phyloP scores from a whole-genome alignment of 352 stramenopile species.

The Aphanomyces cochlioides region DNA sequence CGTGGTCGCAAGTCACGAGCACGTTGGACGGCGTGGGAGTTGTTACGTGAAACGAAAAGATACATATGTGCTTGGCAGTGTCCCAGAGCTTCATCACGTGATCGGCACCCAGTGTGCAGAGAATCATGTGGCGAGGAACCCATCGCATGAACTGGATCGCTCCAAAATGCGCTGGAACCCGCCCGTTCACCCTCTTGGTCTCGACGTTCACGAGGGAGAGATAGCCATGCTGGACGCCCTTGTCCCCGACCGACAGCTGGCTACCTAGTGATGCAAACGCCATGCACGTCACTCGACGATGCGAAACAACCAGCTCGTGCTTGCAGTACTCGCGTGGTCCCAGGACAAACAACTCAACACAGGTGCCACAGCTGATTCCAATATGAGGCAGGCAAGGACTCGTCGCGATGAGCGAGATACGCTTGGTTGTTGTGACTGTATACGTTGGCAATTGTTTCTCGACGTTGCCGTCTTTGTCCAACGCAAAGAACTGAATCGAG shows the following conservation, averaged over 20 bases:
- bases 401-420: neutral
- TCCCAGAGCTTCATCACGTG: conserved; percentile 27
- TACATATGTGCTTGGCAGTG: conserved; percentile 13
- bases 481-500: neutral
- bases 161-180: conserved; percentile 11
- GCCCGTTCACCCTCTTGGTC: neutral
- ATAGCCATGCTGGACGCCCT: conserved; percentile 17
- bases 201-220: conserved; percentile 17
- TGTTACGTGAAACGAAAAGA: neutral
- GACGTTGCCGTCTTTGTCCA: neutral
- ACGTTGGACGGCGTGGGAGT: neutral
- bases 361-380: neutral
- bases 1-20: neutral
- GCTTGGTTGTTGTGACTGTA: neutral
- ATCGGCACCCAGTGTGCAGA: conserved; percentile 19
- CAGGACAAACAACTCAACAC: neutral
- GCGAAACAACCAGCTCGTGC: neutral
- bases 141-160: conserved; percentile 18
- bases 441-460: neutral
- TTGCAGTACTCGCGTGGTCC: neutral
- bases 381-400: conserved; percentile 9
- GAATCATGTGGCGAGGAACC: conserved; percentile 1
- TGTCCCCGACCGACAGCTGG: conserved; percentile 21
- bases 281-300: neutral
- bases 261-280: neutral